Conservation (phyloP, 352 stramenopile genomes). For the Globisporangium apiculatum region DNA sequence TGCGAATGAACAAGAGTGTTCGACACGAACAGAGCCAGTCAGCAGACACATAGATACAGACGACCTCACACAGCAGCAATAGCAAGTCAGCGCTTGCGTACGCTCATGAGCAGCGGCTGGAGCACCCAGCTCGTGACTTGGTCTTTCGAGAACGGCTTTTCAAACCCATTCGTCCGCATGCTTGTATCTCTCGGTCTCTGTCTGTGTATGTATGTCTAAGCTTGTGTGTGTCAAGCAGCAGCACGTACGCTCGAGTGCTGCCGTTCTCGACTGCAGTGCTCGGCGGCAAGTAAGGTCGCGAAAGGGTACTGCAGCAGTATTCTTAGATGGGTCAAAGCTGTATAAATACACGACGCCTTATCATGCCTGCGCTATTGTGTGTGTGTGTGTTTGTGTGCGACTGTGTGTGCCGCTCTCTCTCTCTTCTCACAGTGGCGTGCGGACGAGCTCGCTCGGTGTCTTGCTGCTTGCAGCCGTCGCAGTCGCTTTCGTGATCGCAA, state of each 20-base stretch:
- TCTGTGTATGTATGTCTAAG: too few relatives aligned
- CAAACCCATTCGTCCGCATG: slow-evolving; percentile 66
- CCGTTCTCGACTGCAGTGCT: too few relatives aligned
- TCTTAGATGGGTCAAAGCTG: too few relatives aligned
- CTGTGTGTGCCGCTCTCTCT: not conserved
- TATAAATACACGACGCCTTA: too few relatives aligned
- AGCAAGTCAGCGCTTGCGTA: slow-evolving; percentile 15
- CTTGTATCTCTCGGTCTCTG: not conserved
- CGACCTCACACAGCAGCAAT: not conserved
- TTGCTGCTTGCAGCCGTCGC: slow-evolving; percentile 19
- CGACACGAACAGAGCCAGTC: too few relatives aligned
- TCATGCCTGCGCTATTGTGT: not conserved
- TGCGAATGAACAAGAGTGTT: too few relatives aligned
- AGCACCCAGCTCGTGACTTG: slow-evolving; percentile 50
- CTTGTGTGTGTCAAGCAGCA: too few relatives aligned
- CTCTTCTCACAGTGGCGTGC: slow-evolving; percentile 28
- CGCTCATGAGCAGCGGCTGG: slow-evolving; percentile 60
- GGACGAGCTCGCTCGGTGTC: slow-evolving; percentile 46
- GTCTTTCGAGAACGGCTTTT: slow-evolving; percentile 65
- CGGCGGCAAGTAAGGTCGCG: too few relatives aligned
- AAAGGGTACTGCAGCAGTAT: too few relatives aligned
- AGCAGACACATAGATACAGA: too few relatives aligned
- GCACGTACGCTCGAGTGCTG: too few relatives aligned
- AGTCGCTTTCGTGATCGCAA: slow-evolving; percentile 60
- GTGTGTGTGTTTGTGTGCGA: not conserved